Percentiles rank a stretch among this genome's conserved stretches.
Conservation (phyloP, 2,329 filamentous ascomycete genomes). For the Aspergillus quadricinctus region DNA sequence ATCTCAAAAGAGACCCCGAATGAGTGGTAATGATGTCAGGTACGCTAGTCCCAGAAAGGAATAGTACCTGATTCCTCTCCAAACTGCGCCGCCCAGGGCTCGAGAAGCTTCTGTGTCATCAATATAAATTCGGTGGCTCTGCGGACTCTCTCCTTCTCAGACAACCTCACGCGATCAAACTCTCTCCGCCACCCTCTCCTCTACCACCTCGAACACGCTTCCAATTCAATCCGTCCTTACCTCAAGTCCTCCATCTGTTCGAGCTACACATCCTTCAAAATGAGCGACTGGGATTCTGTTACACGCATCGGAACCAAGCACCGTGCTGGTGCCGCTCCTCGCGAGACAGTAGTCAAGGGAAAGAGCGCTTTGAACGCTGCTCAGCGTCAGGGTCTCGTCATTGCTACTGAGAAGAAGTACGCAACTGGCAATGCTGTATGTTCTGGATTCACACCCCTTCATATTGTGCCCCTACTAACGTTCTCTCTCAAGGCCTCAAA, state of each 20-base stretch:
- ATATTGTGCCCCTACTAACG: constrained; percentile 7
- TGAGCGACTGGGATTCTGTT: constrained; percentile 81
- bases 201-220: constrained; percentile 5
- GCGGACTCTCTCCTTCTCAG: constrained; percentile 19
- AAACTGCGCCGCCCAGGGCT: constrained; percentile 24
- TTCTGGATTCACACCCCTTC: constrained; percentile 16
- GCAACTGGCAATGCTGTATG: constrained; percentile 73
- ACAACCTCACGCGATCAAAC: constrained; percentile 27
- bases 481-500: constrained; percentile 37
- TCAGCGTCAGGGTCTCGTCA: constrained; percentile 68
- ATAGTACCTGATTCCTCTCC: constrained; percentile 23
- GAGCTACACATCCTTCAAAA: constrained; percentile 27
- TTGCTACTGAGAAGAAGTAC: constrained; percentile 91
- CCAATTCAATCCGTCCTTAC: too few species aligned
- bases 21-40: constrained; percentile 14
- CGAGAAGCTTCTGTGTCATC: constrained; percentile 39
- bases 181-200: constrained; percentile 14
- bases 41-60: constrained; percentile 15
- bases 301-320: constrained; percentile 93
- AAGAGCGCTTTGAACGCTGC: constrained; percentile 84
- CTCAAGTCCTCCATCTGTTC: background rate
- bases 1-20: background rate
- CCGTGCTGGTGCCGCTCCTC: constrained; percentile 60
- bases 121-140: constrained; percentile 31
- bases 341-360: constrained; percentile 86